Evolutionary conservation across 352 stramenopile genomes (phyloP).

Genomic region (Nannochloropsis limnetica): DNA sequence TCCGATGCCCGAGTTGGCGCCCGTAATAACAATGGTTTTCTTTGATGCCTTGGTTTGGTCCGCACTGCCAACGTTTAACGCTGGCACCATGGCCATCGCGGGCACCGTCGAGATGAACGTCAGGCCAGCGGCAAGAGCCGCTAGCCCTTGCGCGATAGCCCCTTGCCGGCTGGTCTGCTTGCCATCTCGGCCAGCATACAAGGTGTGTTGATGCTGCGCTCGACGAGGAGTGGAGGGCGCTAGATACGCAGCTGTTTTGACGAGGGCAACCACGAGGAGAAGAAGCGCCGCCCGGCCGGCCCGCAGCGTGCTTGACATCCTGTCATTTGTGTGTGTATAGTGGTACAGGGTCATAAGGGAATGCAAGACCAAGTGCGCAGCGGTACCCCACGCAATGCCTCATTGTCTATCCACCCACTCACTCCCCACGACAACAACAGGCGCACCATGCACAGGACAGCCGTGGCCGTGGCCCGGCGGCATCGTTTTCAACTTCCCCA

Average conservation of each 20-base stretch:
- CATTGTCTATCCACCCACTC: neutral
- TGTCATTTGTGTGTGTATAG: neutral
- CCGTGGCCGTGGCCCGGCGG: neutral
- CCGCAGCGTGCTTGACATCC: neutral
- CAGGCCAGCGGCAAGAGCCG: neutral
- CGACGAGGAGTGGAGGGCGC: neutral
- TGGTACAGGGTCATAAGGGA: neutral
- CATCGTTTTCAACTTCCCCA: neutral
- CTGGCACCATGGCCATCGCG: neutral
- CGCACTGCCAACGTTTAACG: neutral
- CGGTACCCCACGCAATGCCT: too few species aligned
- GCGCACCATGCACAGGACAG: neutral
- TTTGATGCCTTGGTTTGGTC: neutral
- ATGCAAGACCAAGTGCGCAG: too few species aligned
- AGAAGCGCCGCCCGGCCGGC: neutral
- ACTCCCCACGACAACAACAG: too few species aligned
- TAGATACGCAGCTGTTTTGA: neutral
- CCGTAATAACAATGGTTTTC: conserved; percentile 40
- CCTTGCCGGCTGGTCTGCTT: conserved; percentile 24
- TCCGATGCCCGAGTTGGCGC: conserved; percentile 58
- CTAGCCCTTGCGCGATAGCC: neutral
- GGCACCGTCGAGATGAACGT: neutral
- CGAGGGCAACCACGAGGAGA: neutral
- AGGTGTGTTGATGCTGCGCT: neutral
- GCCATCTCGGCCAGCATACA: neutral